Evolutionary conservation across 768 basidiomycete genomes (phyloP), one percentile per base, ranked within the genome.

Genomic region (Leccinum disarticulatum): DNA sequence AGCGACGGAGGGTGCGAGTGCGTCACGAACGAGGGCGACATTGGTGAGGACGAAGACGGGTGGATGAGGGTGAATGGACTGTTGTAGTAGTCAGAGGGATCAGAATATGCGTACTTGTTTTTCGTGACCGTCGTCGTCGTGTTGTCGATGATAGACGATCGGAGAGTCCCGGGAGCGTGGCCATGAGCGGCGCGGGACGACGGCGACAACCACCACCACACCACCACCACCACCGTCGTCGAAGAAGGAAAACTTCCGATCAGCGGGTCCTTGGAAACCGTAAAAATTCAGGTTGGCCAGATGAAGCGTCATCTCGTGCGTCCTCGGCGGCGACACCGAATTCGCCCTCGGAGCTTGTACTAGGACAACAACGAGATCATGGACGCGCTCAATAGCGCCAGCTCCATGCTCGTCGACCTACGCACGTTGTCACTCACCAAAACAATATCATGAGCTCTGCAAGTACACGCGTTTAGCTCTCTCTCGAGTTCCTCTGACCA

Each of bases 371-470:
- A 99, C 77, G 91, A 95, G 71, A 99, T n/a, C n/a, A n/a, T 99
- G 97, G 97, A 99, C 74, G 96, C 94, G 13, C 81, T 99, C 68
- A 98, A 99, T 79, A 90, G 90, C 59, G 95, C 97, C 2, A 97
- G 95, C 69, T 82, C 94, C 59, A 98, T 98, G 96, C 86, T 99
- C 54, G 93, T 94, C 14, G 97, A 98, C 70, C 81, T 98, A 22
- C 84, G 97, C 57, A 98, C 96, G 0, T 95, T 91, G 2, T 92
- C 92, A 10, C 64, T 90, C 91, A 2, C 93, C 95, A 15, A 99
- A 99, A 71, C 95, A 98, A 71, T 99, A 99, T 76, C 98, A 98
- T 73, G 97, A 98, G 79, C 87, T 98, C 36, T 98, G 95, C 96
- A 62, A 65, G 88, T 66, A n/a, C 22, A 13, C 52, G 38, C 51